Base-by-base conservation (phyloP, 169 alveolate genomes). In the Ichthyophthirius multifiliis region DNA sequence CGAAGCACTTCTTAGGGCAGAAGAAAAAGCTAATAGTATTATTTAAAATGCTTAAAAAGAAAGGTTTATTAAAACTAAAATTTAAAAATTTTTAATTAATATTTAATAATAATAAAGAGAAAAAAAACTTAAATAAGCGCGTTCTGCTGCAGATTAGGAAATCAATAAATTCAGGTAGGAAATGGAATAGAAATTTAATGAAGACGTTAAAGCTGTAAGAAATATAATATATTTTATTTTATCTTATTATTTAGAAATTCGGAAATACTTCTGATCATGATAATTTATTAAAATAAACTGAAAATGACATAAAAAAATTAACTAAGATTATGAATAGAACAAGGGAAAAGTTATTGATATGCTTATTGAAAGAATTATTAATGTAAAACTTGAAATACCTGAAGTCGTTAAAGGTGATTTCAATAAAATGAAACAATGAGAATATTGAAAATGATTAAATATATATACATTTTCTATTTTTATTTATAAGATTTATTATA, bases 101-200 rank as follows among this genome's bases (percentile, higher is more conserved):
- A 27, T 55, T 55, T 27, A 4, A 10, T 55, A 6, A 20, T 3
- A 55, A 55, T 55, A 3, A 55, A 55, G 71, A 78, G 84, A 78
- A 46, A 78, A 65, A 41, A 78, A 78, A 39, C 67, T 78, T n/a
- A 78, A 78, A 43, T 76, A 78, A 43, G 84, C 84, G 9, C 63
- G 73, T 43, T 44, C 73, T 20, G 84, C 84, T 63, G 84, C 84
- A 64, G 84, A 78, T 63, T 65, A 78, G 45, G 84, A 78, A 78
- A 67, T 78, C 27, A 75, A 55, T 32, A 67, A 63, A 20, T 78
- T 64, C 45, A 37, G 84, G 13, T 41, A 62, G 32, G 84, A 78
- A 65, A 65, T 64, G 65, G 84, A 78, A 65, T 48, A 45, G 27
- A 78, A 64, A 78, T 78, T 63, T 47, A 46, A 78, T 39, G 31